Percentiles rank a stretch among this genome's conserved stretches.
These are phyloP conservation scores for Yamadazyma kitorensis DNA, from an alignment of 805 yeast genomes.

Conservation along the genomic window DNA sequence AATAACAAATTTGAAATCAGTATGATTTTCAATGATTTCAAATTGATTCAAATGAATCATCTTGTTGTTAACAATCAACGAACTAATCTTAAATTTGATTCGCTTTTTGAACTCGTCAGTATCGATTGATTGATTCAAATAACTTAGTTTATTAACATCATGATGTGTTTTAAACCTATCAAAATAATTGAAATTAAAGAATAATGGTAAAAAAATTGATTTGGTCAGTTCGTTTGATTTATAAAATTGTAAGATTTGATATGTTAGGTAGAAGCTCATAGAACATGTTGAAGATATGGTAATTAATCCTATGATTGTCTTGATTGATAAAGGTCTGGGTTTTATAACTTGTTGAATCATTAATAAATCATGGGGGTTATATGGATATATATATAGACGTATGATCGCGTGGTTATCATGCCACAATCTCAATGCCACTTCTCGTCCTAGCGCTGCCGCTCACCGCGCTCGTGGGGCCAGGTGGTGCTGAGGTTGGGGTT, in stretches of 20 bases:
- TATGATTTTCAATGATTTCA: conserved; percentile 21
- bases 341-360: no score
- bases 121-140: conserved; percentile 13
- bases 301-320: conserved; percentile 10
- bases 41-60: conserved; percentile 22
- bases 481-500: no score
- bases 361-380: no score
- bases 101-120: conserved; percentile 12
- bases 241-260: conserved; percentile 10
- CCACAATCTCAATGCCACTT: no score
- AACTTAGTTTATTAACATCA: conserved; percentile 22
- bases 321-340: conserved; percentile 9
- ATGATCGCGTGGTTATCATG: no score
- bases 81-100: conserved; percentile 10
- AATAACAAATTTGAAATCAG: conserved; percentile 14
- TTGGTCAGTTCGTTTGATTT: conserved; percentile 5
- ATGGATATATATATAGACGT: no score
- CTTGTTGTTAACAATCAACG: conserved; percentile 15
- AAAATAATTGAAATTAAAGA: conserved; percentile 27
- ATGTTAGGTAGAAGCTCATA: conserved; percentile 12
- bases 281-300: conserved; percentile 12
- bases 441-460: no score
- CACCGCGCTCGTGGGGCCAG: no score
- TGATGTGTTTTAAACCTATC: conserved; percentile 22
- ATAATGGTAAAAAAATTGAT: conserved; percentile 23